Evolutionary conservation across 495 filamentous ascomycete genomes (phyloP).

Genomic region (Glonium stellatum): DNA sequence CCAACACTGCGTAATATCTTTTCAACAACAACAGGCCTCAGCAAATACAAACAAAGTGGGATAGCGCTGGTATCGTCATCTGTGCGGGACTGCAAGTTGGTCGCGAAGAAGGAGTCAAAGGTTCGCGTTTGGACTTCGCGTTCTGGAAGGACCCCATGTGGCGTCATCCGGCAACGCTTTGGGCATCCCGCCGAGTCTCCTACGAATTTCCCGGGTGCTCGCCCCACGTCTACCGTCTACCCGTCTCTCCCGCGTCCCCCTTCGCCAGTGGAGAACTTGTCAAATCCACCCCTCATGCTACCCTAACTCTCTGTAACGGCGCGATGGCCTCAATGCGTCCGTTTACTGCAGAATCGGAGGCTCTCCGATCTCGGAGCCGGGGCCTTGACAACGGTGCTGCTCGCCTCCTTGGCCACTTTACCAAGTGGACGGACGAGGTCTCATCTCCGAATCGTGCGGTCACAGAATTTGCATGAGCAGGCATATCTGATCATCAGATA

Average conservation of each 20-base stretch:
- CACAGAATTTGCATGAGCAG: not conserved
- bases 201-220: not conserved
- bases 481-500: slow-evolving; percentile 2
- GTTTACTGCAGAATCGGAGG: too few relatives aligned
- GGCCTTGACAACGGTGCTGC: too few relatives aligned
- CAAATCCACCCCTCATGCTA: not conserved
- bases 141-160: too few relatives aligned
- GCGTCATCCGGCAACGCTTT: not conserved
- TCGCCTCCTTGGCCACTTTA: too few relatives aligned
- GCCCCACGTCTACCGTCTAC: not conserved
- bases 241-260: not conserved
- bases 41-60: not conserved
- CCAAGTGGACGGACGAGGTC: too few relatives aligned
- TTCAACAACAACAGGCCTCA: not conserved
- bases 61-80: not conserved
- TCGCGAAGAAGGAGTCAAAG: too few relatives aligned
- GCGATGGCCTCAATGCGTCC: too few relatives aligned
- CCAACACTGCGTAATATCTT: not conserved
- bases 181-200: not conserved
- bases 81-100: too few relatives aligned
- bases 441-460: not conserved
- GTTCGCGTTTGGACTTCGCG: too few relatives aligned
- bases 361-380: not conserved
- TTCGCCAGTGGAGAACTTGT: not conserved
- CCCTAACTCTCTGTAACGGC: not conserved